Evolutionary conservation across 768 basidiomycete species (phyloP).

Genomic region (Boletus bicolor): DNA sequence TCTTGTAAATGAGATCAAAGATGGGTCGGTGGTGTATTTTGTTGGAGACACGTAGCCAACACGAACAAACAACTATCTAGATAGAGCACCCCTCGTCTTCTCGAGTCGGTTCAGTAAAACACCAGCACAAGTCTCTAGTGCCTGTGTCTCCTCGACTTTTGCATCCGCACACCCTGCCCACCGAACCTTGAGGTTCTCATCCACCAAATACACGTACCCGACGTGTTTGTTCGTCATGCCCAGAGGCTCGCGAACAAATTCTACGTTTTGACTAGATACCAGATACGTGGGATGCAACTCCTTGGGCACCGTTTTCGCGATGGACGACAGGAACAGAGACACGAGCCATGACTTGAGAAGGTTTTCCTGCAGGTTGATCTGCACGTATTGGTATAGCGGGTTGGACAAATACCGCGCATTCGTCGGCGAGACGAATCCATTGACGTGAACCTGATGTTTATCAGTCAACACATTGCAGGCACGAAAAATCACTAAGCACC

Average conservation of each 20-base stretch:
- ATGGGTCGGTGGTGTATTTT: constrained; percentile 7
- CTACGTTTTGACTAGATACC: constrained; percentile 80
- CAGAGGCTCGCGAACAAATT: constrained; percentile 78
- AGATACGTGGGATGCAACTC: constrained; percentile 70
- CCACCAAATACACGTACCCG: constrained; percentile 90
- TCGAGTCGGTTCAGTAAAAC: constrained; percentile 63
- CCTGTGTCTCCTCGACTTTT: constrained; percentile 63
- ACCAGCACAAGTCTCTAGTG: constrained; percentile 64
- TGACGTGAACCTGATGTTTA: constrained; percentile 63
- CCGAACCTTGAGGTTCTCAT: constrained; percentile 77
- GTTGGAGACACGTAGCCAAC: constrained; percentile 27
- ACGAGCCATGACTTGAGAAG: constrained; percentile 88
- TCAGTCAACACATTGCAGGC: background rate
- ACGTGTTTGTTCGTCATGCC: constrained; percentile 88
- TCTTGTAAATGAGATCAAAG: background rate
- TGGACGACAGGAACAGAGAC: constrained; percentile 72
- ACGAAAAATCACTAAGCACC: constrained; percentile 38
- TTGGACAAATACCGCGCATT: constrained; percentile 49
- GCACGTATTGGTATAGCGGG: constrained; percentile 67
- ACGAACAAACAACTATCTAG: constrained; percentile 23
- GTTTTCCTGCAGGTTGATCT: constrained; percentile 95
- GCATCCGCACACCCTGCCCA: constrained; percentile 94
- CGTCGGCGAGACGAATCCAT: constrained; percentile 63
- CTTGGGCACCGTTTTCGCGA: constrained; percentile 63
- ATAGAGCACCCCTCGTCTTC: constrained; percentile 13